A percentile compares a stretch with the other conserved stretches of the same genome.
Conservation (phyloP, 2,329 filamentous ascomycete genomes). For the Colletotrichum viniferum region DNA sequence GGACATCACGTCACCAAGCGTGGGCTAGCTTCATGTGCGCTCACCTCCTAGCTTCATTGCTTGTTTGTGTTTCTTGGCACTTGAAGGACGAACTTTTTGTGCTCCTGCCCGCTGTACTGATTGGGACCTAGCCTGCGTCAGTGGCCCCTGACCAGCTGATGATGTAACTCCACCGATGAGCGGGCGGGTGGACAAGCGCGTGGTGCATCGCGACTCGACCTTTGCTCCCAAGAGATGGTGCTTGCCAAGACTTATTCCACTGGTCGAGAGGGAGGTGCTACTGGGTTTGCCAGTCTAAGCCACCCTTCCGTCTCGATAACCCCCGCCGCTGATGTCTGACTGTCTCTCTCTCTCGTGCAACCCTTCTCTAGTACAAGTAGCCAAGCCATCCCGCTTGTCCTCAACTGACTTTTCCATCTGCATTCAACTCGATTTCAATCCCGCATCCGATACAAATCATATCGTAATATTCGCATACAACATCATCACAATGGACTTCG, state of each 20-base stretch:
- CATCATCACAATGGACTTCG: slow-evolving; percentile 54
- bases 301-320: slow-evolving; percentile 1
- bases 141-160: slow-evolving; percentile 13
- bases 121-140: slow-evolving; percentile 22
- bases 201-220: slow-evolving; percentile 2
- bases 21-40: slow-evolving; percentile 1
- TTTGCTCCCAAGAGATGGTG: neutral
- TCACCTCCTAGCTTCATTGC: slow-evolving; percentile 1
- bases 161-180: slow-evolving; percentile 16
- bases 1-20: slow-evolving; percentile 19
- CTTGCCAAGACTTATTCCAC: slow-evolving; percentile 3
- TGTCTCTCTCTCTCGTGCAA: neutral
- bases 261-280: neutral
- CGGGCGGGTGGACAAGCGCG: neutral
- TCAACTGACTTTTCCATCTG: neutral
- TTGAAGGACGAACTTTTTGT: neutral
- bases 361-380: slow-evolving; percentile 12
- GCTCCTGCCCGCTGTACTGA: neutral
- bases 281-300: slow-evolving; percentile 4
- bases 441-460: neutral
- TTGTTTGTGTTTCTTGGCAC: slow-evolving; percentile 15
- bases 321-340: slow-evolving; percentile 17
- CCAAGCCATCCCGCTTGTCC: slow-evolving; percentile 4
- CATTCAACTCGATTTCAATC: neutral
- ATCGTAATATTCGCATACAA: neutral